A percentile compares a stretch with the other conserved stretches of the same genome.
Evolutionary conservation across 176 grass and related monocot species (phyloP).

Genomic region (Ananas comosus): DNA sequence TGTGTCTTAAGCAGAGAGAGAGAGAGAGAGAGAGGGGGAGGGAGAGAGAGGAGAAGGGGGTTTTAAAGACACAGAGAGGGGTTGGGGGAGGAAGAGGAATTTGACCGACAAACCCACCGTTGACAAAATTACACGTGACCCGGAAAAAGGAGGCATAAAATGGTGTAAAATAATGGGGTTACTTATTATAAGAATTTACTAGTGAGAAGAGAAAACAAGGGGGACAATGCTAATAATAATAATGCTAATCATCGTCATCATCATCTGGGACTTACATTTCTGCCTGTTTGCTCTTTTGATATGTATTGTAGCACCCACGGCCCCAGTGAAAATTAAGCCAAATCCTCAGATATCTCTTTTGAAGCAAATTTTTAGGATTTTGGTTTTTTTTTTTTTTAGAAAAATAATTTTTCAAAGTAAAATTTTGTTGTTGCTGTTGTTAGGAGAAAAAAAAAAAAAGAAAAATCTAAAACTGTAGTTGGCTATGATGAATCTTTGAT

Average conservation of each 20-base stretch:
- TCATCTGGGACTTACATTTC: slow-evolving; percentile 34
- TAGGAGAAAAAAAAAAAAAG: too few species aligned
- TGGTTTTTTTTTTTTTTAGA: not conserved
- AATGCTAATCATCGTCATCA: slow-evolving; percentile 73
- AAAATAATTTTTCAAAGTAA: slow-evolving; percentile 10
- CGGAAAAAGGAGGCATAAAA: slow-evolving; percentile 30
- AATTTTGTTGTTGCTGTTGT: too few species aligned
- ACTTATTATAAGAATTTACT: not conserved
- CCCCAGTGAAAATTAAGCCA: slow-evolving; percentile 32
- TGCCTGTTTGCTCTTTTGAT: slow-evolving; percentile 27
- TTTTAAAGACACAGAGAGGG: slow-evolving; percentile 36
- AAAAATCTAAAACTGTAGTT: too few species aligned
- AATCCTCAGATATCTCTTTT: not conserved
- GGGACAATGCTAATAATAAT: slow-evolving; percentile 57
- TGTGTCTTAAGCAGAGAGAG: too few species aligned
- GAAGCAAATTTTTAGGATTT: not conserved
- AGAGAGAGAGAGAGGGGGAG: not conserved
- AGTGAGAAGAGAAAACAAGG: slow-evolving; percentile 5
- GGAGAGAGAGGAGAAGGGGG: not conserved
- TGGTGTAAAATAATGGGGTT: slow-evolving; percentile 1
- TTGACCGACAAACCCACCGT: slow-evolving; percentile 50
- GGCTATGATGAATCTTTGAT: too few species aligned
- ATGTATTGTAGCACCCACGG: slow-evolving; percentile 26
- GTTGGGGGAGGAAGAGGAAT: slow-evolving; percentile 6
- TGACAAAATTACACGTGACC: slow-evolving; percentile 55